Evolutionary conservation across 768 basidiomycete genomes (phyloP), one percentile per base, ranked within the genome.

Genomic region (Pisolithus tinctorius): DNA sequence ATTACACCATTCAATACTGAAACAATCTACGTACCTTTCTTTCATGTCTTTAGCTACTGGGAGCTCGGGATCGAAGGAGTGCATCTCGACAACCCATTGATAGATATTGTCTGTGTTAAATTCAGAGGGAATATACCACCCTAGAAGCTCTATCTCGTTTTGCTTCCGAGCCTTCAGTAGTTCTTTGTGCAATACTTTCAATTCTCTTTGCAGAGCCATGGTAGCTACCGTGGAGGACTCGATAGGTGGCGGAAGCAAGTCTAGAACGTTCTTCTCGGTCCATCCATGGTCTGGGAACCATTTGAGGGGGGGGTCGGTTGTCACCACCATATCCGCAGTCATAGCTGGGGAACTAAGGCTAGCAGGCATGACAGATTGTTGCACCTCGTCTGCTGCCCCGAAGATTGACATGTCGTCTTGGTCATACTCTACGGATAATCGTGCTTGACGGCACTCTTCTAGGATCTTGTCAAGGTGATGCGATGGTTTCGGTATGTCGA

Each of bases 11-110:
- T 8, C 3, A 10, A n/a, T 29, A 43, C 6, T 29, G n/a, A 27
- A 14, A 42, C 27, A 2, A 37, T 34, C 42, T 16, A 71, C 74
- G 16, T 48, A 78, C 76, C 69, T 71, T 8, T 58, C 59, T 55
- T 72, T 72, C 74, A 87, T 60, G 58, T 88, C 84, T 59, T 78
- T 72, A 5, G 80, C 78, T 49, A 86, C 72, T 0, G 84, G 84
- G 9, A 87, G 65, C 2, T 66, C 67, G 13, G 72, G 67, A 51
- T 87, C 84, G 56, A 87, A 82, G 17, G 82, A 84, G 63, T 85
- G 84, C 68, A 86, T 65, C 64, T 87, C 86, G 10, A 87, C 76
- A 51, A 86, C 77, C 84, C 83, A 86, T 59, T 83, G 82, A 64
- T 82, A 84, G 17, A 85, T 63, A 55, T 86, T 86, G 60, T 86